Conservation (phyloP, 2,329 filamentous ascomycete genomes). For the Ceratocystis albifundus region DNA sequence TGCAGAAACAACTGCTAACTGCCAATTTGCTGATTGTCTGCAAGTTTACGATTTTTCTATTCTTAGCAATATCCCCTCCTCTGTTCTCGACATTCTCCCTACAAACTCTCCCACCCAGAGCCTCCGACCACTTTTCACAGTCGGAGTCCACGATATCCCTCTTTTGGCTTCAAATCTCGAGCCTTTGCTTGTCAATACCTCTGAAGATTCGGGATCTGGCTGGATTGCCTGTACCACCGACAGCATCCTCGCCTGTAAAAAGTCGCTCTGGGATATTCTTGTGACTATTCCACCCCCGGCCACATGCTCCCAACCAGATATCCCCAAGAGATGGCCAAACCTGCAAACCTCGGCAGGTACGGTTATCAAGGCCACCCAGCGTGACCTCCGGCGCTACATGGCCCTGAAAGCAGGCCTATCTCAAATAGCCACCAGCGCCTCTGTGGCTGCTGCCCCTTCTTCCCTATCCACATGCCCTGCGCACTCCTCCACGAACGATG, state of each 20-base stretch:
- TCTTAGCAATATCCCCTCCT: slow-evolving; percentile 72
- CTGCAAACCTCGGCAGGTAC: slow-evolving; percentile 55
- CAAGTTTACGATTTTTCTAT: slow-evolving; percentile 90
- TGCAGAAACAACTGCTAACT: not conserved
- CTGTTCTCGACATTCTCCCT: slow-evolving; percentile 58
- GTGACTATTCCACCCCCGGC: slow-evolving; percentile 55
- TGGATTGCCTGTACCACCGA: slow-evolving; percentile 97
- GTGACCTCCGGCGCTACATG: slow-evolving; percentile 72
- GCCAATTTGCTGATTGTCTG: not conserved
- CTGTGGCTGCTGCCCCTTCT: not conserved
- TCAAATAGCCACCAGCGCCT: slow-evolving; percentile 30
- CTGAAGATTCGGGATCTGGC: slow-evolving; percentile 36
- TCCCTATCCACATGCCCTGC: not conserved
- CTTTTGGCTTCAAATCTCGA: slow-evolving; percentile 52
- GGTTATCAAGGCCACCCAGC: slow-evolving; percentile 72
- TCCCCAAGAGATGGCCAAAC: slow-evolving; percentile 52
- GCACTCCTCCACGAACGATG: slow-evolving; percentile 20
- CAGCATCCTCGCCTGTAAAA: slow-evolving; percentile 78
- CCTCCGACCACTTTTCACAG: slow-evolving; percentile 74
- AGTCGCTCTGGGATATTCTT: slow-evolving; percentile 76
- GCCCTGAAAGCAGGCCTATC: slow-evolving; percentile 54
- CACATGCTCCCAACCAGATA: slow-evolving; percentile 35
- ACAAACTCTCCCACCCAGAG: slow-evolving; percentile 50
- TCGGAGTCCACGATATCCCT: slow-evolving; percentile 87
- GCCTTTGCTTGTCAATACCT: slow-evolving; percentile 28